These are phyloP conservation scores for Ascochyta viciae-villosae DNA, from an alignment of 2,329 filamentous ascomycete species.

Conservation along the genomic window DNA sequence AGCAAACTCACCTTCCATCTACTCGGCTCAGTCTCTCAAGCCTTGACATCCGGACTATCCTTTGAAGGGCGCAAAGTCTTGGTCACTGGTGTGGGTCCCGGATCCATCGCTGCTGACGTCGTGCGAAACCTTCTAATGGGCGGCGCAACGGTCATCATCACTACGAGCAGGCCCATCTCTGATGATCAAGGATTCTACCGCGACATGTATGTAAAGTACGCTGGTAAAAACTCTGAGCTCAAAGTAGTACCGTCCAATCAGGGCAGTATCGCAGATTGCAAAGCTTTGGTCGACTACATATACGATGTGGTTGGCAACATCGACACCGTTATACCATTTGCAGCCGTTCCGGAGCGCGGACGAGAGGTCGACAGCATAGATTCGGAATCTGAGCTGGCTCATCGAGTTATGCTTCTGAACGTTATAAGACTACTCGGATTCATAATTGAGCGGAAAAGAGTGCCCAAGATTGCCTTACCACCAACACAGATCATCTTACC, in stretches of 20 bases:
- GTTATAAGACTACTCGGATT: slow-evolving; percentile 82
- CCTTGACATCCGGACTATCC: no score
- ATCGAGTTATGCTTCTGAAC: slow-evolving; percentile 97
- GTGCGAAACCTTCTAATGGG: slow-evolving; percentile 33
- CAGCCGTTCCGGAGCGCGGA: slow-evolving; percentile 67
- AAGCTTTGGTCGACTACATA: slow-evolving; percentile 49
- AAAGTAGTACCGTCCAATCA: slow-evolving; percentile 52
- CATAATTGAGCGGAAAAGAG: slow-evolving; percentile 68
- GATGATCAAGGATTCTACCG: slow-evolving; percentile 59
- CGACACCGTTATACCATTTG: slow-evolving; percentile 54
- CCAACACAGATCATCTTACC: slow-evolving; percentile 53
- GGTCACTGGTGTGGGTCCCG: no score
- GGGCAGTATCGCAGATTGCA: slow-evolving; percentile 57
- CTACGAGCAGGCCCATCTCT: slow-evolving; percentile 46
- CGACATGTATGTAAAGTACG: slow-evolving; percentile 43
- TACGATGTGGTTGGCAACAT: slow-evolving; percentile 75
- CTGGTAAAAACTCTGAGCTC: slow-evolving; percentile 45
- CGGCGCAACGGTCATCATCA: slow-evolving; percentile 51
- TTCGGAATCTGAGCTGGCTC: slow-evolving; percentile 73
- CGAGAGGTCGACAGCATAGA: slow-evolving; percentile 58
- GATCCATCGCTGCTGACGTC: no score
- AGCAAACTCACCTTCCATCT: no score
- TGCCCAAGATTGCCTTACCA: slow-evolving; percentile 45
- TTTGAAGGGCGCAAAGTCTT: no score
- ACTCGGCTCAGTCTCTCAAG: no score